Evolutionary conservation across 345 rosid species (phyloP).

Genomic region (Raphanus sativus): DNA sequence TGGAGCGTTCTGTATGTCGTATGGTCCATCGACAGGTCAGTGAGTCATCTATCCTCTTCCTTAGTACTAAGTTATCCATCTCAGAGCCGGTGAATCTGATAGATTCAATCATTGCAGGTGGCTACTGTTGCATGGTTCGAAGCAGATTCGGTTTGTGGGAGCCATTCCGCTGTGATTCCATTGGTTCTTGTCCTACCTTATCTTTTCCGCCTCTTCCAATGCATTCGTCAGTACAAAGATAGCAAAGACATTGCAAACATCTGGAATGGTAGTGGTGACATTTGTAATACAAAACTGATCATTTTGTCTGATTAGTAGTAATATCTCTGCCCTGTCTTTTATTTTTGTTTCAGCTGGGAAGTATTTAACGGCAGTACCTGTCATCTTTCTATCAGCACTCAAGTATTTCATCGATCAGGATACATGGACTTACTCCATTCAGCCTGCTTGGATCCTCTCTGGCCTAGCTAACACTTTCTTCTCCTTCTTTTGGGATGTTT

Average conservation of each 20-base stretch:
- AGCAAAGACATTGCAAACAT: constrained; percentile 70
- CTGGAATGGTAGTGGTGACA: constrained; percentile 81
- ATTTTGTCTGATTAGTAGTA: neutral
- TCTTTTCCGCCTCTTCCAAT: constrained; percentile 82
- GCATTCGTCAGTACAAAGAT: constrained; percentile 92
- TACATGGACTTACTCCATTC: constrained; percentile 75
- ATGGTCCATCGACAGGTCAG: constrained; percentile 94
- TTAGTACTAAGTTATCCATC: constrained; percentile 1
- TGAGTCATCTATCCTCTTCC: constrained; percentile 17
- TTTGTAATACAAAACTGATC: neutral
- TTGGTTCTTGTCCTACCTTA: constrained; percentile 92
- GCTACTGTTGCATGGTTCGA: constrained; percentile 99
- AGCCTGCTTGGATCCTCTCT: constrained; percentile 90
- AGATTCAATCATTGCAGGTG: constrained; percentile 54
- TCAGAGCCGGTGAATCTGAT: too few relatives aligned
- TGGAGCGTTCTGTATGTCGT: constrained; percentile 93
- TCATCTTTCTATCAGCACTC: constrained; percentile 92
- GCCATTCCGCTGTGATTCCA: constrained; percentile 93
- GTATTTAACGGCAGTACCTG: constrained; percentile 89
- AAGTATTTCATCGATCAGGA: constrained; percentile 76
- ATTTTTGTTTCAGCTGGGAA: constrained; percentile 74
- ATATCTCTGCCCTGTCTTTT: constrained; percentile 21
- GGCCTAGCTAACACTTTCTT: constrained; percentile 75
- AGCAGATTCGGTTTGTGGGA: constrained; percentile 96
- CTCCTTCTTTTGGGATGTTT: constrained; percentile 95